Base-by-base conservation (phyloP, 2,329 filamentous ascomycete species). In the Aspergillus udagawae region DNA sequence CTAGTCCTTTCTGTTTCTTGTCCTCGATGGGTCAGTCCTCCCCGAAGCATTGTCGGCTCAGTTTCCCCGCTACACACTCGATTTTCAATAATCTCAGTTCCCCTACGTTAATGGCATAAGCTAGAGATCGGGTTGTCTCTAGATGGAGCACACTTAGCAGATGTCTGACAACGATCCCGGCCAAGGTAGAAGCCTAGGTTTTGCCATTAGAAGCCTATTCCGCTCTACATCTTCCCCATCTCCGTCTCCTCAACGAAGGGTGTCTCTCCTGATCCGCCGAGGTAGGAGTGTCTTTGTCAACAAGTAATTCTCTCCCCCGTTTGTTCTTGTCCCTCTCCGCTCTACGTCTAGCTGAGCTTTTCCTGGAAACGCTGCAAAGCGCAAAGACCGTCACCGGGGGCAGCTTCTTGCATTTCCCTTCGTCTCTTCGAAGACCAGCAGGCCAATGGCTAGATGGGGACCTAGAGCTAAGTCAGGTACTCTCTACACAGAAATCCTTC, bases 151-250 rank as follows among this genome's bases (percentile, higher is more conserved):
- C 61, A 59, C 61, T 59, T 70, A 70, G 65, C 66, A 66, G 61
- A 74, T 74, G 69, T 70, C 68, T 64, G 61, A 68, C 62, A 70
- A 73, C 58, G 68, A 73, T 60, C 59, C 64, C 62, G 66, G 65
- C 61, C 52, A 65, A 60, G 66, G 67, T 62, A 62, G 66, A 65
- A 69, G 68, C 63, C 62, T 70, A 61, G 68, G 67, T 54, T 61
- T 61, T 47, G 61, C 65, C 55, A 62, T 74, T 55, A 65, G 67
- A 62, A 67, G 69, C 58, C 63, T 73, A 49, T 73, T 73, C 62
- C 65, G 65, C 53, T 70, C 70, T 57, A 61, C 64, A 27, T 58
- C 64, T 35, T 65, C 68, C 57, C 61, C 68, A 29, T 62, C 66
- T 45, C 61, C 66, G 52, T 65, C 68, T 49, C 60, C 67, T 57